A percentile compares a stretch with the other conserved stretches of the same genome.
Evolutionary conservation across 306 rosid species (phyloP).

Genomic region (Amphicarpaea edgeworthii): DNA sequence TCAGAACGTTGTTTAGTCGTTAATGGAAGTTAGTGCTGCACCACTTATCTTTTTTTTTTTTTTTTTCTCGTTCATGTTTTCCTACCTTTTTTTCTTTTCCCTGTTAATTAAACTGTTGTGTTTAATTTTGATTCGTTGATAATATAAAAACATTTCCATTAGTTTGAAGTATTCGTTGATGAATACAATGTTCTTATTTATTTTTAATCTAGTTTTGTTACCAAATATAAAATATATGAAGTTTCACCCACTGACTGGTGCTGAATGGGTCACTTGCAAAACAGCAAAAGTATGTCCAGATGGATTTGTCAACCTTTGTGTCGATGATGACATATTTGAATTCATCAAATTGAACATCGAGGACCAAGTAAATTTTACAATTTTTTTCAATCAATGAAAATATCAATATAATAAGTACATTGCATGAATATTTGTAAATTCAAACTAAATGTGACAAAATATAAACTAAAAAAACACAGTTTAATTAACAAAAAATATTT

Average conservation of each 20-base stretch:
- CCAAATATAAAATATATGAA: neutral
- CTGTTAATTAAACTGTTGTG: neutral
- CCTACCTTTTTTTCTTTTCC: neutral
- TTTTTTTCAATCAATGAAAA: neutral
- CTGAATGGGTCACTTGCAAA: conserved; percentile 1
- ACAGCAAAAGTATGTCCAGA: neutral
- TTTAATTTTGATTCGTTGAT: neutral
- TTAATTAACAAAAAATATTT: neutral
- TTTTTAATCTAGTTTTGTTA: neutral
- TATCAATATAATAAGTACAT: neutral
- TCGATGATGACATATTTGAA: conserved; percentile 3
- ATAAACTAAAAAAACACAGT: neutral
- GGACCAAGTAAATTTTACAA: neutral
- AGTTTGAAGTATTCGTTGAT: neutral
- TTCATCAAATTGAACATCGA: neutral
- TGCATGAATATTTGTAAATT: neutral
- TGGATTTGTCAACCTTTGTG: neutral
- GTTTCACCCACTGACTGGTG: neutral
- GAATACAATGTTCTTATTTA: neutral
- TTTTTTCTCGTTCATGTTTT: neutral
- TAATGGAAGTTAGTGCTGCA: neutral
- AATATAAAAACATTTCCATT: neutral
- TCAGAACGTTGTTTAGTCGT: neutral
- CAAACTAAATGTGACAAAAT: neutral
- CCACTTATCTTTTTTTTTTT: neutral